phyloP scores from a whole-genome alignment of 495 filamentous ascomycete genomes.

The Xylaria cubensis region DNA sequence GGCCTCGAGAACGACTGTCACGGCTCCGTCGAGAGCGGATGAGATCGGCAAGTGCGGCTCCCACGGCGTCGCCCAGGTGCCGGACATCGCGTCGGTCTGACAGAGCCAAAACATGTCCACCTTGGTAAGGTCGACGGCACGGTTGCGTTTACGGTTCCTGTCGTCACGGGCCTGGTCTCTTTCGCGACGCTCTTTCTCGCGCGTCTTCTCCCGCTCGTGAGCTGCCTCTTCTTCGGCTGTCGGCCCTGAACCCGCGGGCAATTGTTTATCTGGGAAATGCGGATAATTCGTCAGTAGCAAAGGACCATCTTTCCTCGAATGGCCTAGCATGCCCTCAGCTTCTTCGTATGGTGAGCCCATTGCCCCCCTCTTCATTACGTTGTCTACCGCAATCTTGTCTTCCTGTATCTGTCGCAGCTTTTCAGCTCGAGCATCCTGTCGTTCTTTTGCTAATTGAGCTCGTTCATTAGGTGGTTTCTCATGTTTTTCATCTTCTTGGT shows the following conservation, averaged over 20 bases:
- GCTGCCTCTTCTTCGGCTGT: constrained; percentile 5
- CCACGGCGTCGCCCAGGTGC: constrained; percentile 10
- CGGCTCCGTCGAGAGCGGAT: constrained; percentile 10
- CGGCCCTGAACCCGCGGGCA: not conserved
- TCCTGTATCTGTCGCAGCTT: constrained; percentile 9
- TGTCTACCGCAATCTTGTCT: not conserved
- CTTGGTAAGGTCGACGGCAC: constrained; percentile 8
- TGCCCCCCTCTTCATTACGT: constrained; percentile 1
- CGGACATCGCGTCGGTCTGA: constrained; percentile 1
- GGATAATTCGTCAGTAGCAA: constrained; percentile 11
- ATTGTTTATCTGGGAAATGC: not conserved
- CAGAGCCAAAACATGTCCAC: constrained; percentile 18
- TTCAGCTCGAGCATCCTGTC: constrained; percentile 8
- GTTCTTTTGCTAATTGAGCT: not conserved
- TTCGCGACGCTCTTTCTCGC: constrained; percentile 8
- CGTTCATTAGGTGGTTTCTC: constrained; percentile 3
- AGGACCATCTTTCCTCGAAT: not conserved
- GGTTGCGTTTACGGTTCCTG: not conserved
- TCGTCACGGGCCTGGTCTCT: constrained; percentile 4
- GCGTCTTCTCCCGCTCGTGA: constrained; percentile 1
- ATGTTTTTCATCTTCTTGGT: not conserved
- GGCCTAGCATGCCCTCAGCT: not conserved
- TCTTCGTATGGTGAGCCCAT: constrained; percentile 16
- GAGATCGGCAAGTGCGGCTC: not conserved
- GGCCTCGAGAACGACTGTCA: constrained; percentile 3